Evolutionary conservation across 805 yeast species (phyloP), one percentile per base, ranked within the genome.

Genomic region (Sugiyamaella lignohabitans): DNA sequence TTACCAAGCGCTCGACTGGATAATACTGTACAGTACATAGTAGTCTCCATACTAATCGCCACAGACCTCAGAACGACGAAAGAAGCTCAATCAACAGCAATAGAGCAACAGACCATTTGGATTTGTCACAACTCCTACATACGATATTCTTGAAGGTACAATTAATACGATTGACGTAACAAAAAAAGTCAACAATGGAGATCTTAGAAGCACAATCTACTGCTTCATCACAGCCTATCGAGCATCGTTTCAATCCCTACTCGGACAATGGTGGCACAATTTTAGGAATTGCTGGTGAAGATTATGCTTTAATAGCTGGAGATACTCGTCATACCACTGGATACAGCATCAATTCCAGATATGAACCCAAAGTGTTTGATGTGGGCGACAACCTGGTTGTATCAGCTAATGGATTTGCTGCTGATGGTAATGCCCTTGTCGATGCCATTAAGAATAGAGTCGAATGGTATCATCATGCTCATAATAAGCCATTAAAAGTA

Each of bases 291-390:
- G 97, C 98, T 1, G 98, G 98, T 43, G 86, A 87, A 64, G 97
- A 93, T 67, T 93, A 88, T 61, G 96, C 96, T 17, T 93, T 93
- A 30, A 73, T 93, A 51, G 98, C 98, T 0, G 98, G 98, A 40
- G 98, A 93, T 66, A 93, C 98, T n/a, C 83, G 98, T 72, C 94
- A 85, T 61, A 87, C 95, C 3, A 82, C 84, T 17, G 98, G 97
- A 19, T 93, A 88, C 69, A 81, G 86, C 53, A 93, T 93, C 65
- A 88, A 93, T 65, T 82, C 97, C 6, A 80, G 98, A 62, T 82
- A 84, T 65, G 93, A 87, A 65, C 93, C 95, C 38, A 89, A 87
- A 66, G 85, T 93, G 47, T 83, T 86, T 59, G 78, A 82, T 56
- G 84, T 87, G 49, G 98, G 97, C 43, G 97, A 91, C 65, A 76